A percentile compares a stretch with the other conserved stretches of the same genome.
Evolutionary conservation across 1,284 basidiomycete genomes (phyloP).

Genomic region (Clitocybe nebularis): DNA sequence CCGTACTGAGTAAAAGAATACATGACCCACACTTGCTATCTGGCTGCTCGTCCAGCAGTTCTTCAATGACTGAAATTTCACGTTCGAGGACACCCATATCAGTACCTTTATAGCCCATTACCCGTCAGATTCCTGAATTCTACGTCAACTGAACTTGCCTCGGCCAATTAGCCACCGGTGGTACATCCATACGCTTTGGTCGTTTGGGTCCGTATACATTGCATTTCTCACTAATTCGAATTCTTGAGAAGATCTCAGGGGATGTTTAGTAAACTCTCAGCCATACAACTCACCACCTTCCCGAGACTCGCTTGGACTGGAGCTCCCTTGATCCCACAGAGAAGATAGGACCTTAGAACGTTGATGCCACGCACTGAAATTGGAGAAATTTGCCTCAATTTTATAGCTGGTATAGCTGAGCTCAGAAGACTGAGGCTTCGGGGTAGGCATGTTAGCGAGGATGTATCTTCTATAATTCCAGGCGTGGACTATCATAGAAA

Average conservation of each 20-base stretch:
- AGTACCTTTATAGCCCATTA: slow-evolving; percentile 39
- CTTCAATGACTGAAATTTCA: slow-evolving; percentile 82
- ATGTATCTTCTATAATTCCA: slow-evolving; percentile 92
- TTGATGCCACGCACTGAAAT: slow-evolving; percentile 99
- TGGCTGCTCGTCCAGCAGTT: slow-evolving; percentile 87
- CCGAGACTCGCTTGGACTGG: slow-evolving; percentile 49
- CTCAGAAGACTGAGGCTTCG: slow-evolving; percentile 54
- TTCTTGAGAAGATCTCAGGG: slow-evolving; percentile 45
- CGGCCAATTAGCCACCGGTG: slow-evolving; percentile 91
- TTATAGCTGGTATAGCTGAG: slow-evolving; percentile 83
- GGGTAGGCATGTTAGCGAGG: slow-evolving; percentile 62
- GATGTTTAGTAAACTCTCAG: slow-evolving; percentile 3
- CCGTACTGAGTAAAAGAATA: background rate
- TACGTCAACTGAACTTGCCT: slow-evolving; percentile 37
- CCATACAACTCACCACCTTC: slow-evolving; percentile 53
- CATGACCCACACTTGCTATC: slow-evolving; percentile 90
- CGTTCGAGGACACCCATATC: slow-evolving; percentile 55
- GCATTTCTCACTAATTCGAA: slow-evolving; percentile 92
- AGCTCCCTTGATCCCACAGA: slow-evolving; percentile 60
- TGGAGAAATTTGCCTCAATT: slow-evolving; percentile 94
- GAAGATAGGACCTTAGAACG: slow-evolving; percentile 78
- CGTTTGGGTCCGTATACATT: slow-evolving; percentile 93
- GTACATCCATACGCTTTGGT: slow-evolving; percentile 98
- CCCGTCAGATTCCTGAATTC: slow-evolving; percentile 1
- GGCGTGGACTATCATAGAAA: slow-evolving; percentile 65